Percentiles rank a stretch among this genome's conserved stretches.
Evolutionary conservation across 164 flowering plant genomes (phyloP).

Genomic region (Saururus chinensis): DNA sequence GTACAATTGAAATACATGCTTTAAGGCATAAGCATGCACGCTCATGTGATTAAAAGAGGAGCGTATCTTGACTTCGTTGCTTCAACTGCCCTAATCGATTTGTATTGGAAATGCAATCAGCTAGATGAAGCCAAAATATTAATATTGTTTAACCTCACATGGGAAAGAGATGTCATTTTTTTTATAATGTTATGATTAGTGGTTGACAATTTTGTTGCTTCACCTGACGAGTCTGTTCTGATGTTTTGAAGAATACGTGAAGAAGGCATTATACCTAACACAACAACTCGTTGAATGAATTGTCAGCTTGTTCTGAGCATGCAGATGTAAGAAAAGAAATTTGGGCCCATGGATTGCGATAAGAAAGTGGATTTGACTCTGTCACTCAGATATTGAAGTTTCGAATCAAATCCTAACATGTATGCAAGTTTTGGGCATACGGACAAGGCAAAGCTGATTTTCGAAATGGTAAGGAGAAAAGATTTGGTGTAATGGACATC

Average conservation of each 20-base stretch:
- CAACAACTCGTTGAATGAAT: constrained; percentile 24
- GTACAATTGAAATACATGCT: constrained; percentile 25
- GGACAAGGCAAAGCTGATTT: no score
- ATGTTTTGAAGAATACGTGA: constrained; percentile 22
- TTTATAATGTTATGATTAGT: constrained; percentile 34
- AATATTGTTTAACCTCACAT: constrained; percentile 24
- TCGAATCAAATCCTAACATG: constrained; percentile 38
- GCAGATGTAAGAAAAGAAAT: constrained; percentile 25
- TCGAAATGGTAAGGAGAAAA: no score
- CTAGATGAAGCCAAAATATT: constrained; percentile 22
- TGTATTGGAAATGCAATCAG: constrained; percentile 37
- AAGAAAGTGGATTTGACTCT: constrained; percentile 26
- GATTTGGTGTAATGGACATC: no score
- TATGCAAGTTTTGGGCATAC: constrained; percentile 46
- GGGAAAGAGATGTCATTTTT: constrained; percentile 23
- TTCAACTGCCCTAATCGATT: constrained; percentile 39
- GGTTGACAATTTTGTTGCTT: constrained; percentile 28
- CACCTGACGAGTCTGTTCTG: constrained; percentile 18
- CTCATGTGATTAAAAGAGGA: constrained; percentile 29
- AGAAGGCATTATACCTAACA: constrained; percentile 26
- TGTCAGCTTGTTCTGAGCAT: constrained; percentile 27
- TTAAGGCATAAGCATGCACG: constrained; percentile 46
- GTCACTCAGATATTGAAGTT: constrained; percentile 24
- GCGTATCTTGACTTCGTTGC: constrained; percentile 29
- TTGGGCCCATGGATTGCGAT: constrained; percentile 35